These are phyloP conservation scores for Pseudoneurospora amorphoporcata DNA, from an alignment of 495 filamentous ascomycete species.

Conservation along the genomic window DNA sequence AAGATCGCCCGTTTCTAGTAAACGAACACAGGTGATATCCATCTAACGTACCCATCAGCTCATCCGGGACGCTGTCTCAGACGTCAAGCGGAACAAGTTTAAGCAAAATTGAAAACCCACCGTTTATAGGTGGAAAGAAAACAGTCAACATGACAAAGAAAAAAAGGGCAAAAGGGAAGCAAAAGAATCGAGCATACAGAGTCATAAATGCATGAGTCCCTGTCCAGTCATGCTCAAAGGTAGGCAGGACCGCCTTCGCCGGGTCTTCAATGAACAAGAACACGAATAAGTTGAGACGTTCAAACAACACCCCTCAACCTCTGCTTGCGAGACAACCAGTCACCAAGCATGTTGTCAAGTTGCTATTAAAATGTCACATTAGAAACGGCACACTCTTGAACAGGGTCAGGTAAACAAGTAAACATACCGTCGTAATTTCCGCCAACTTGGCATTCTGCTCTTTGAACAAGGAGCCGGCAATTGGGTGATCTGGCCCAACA, in stretches of 20 bases:
- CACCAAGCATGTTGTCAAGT: conserved; percentile 76
- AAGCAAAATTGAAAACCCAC: not conserved
- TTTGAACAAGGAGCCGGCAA: conserved; percentile 69
- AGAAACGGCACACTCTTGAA: conserved; percentile 6
- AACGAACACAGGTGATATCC: not conserved
- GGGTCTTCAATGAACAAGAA: not conserved
- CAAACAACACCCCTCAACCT: conserved; percentile 35
- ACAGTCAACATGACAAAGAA: not conserved
- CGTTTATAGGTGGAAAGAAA: not conserved
- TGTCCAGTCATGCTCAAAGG: not conserved
- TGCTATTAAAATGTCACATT: conserved; percentile 33
- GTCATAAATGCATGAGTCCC: not conserved
- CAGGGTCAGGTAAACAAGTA: not conserved
- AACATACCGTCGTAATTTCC: conserved; percentile 66
- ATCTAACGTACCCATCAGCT: not conserved
- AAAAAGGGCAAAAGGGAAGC: not conserved
- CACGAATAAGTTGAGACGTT: conserved; percentile 1
- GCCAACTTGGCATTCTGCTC: conserved; percentile 73
- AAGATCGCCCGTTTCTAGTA: not conserved
- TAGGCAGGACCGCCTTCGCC: not conserved
- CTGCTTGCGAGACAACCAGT: conserved; percentile 64
- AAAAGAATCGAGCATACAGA: not conserved
- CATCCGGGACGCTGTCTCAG: not conserved
- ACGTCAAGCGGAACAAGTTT: not conserved
- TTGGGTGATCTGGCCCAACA: conserved; percentile 69